Evolutionary conservation across 106 monocot species (phyloP).

Genomic region (Hemerocallis citrina): DNA sequence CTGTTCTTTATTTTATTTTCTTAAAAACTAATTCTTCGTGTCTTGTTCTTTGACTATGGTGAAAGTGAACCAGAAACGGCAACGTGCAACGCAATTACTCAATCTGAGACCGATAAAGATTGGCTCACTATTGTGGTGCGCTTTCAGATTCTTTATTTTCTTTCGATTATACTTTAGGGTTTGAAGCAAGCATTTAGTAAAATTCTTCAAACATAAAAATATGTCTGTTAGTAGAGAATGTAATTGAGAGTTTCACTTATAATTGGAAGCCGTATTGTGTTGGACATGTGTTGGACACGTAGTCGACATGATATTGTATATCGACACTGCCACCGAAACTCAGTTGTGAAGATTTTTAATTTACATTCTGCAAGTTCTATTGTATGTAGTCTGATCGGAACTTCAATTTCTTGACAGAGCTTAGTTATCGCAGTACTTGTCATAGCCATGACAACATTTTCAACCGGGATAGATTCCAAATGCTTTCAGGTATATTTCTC

Average conservation of each 20-base stretch:
- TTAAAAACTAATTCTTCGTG: background rate
- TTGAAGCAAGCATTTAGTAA: background rate
- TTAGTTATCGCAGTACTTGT: constrained; percentile 76
- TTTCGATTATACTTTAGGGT: too few species aligned
- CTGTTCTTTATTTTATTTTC: background rate
- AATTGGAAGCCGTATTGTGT: too few species aligned
- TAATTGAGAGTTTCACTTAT: too few species aligned
- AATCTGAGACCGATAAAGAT: constrained; percentile 41
- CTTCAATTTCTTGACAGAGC: constrained; percentile 36
- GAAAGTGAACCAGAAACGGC: constrained; percentile 79
- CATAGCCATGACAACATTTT: constrained; percentile 80
- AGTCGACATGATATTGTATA: too few species aligned
- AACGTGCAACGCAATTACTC: constrained; percentile 48
- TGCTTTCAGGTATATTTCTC: constrained; percentile 57
- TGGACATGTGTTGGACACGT: too few species aligned
- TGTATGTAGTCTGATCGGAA: background rate
- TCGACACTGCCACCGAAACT: too few species aligned
- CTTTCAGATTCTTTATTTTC: background rate
- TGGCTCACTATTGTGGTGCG: constrained; percentile 63
- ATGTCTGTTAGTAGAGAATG: too few species aligned
- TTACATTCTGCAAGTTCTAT: too few species aligned
- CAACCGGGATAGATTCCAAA: constrained; percentile 73
- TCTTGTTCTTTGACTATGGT: background rate
- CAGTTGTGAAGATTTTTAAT: too few species aligned
- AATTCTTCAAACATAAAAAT: too few species aligned